Evolutionary conservation across 768 basidiomycete genomes (phyloP).

Genomic region (Rossbeevera mucosa): DNA sequence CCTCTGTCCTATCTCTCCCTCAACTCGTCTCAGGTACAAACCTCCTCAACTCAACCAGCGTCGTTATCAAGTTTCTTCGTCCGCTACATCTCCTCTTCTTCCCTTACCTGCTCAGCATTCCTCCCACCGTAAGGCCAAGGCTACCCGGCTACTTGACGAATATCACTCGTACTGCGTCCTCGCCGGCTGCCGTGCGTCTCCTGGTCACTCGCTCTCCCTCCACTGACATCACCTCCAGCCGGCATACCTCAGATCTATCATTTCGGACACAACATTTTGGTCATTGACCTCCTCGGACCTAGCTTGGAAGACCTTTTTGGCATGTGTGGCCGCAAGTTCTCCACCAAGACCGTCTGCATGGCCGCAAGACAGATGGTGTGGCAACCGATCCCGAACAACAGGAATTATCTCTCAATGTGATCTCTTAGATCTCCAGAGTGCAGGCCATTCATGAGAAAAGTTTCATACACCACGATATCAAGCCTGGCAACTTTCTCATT

Average conservation of each 20-base stretch:
- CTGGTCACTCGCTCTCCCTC: slow-evolving; percentile 1
- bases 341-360: slow-evolving; percentile 98
- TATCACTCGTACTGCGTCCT: slow-evolving; percentile 95
- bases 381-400: neutral
- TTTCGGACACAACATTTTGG: slow-evolving; percentile 98
- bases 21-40: slow-evolving; percentile 83
- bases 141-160: slow-evolving; percentile 96
- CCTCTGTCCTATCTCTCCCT: too few relatives aligned
- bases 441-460: slow-evolving; percentile 99
- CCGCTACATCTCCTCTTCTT: neutral
- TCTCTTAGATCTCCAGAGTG: slow-evolving; percentile 76
- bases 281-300: slow-evolving; percentile 96
- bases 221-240: slow-evolving; percentile 44
- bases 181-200: slow-evolving; percentile 77
- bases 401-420: slow-evolving; percentile 2
- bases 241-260: slow-evolving; percentile 99
- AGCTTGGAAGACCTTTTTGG: slow-evolving; percentile 97
- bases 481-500: slow-evolving; percentile 98
- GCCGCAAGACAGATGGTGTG: slow-evolving; percentile 94
- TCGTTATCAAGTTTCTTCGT: slow-evolving; percentile 99
- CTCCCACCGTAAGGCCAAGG: slow-evolving; percentile 78
- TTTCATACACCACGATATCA: slow-evolving; percentile 98
- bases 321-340: slow-evolving; percentile 98
- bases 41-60: slow-evolving; percentile 95
- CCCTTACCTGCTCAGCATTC: slow-evolving; percentile 10